phyloP scores from a whole-genome alignment of 306 rosid genomes.

The Alnus glutinosa region DNA sequence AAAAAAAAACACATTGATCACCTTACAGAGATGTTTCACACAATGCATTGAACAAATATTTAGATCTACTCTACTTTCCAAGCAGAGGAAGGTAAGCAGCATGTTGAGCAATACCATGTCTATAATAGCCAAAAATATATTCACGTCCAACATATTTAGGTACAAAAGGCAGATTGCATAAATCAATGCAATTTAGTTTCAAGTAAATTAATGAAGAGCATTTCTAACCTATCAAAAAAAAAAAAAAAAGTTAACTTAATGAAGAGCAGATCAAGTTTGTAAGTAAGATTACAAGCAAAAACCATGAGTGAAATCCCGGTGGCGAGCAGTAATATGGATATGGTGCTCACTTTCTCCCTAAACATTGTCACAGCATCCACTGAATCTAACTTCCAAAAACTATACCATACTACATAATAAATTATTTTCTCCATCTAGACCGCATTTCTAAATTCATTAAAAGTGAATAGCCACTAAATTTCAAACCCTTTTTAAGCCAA shows the following conservation, averaged over 20 bases:
- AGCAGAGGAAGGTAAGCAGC: background rate
- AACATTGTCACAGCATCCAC: background rate
- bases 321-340: too few species aligned
- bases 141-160: background rate
- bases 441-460: background rate
- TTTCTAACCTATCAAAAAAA: too few species aligned
- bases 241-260: background rate
- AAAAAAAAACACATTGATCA: background rate
- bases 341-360: background rate
- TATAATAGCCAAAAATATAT: too few species aligned
- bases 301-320: background rate
- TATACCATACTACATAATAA: background rate
- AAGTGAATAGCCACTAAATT: background rate
- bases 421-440: background rate
- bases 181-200: background rate
- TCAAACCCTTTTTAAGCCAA: background rate
- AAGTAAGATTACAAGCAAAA: background rate
- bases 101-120: background rate
- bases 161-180: background rate
- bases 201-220: background rate
- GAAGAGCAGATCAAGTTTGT: background rate
- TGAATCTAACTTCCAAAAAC: background rate
- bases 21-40: background rate
- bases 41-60: background rate
- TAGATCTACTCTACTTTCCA: background rate